phyloP scores from a whole-genome alignment of 768 basidiomycete species.

The Myochromella boudieri region DNA sequence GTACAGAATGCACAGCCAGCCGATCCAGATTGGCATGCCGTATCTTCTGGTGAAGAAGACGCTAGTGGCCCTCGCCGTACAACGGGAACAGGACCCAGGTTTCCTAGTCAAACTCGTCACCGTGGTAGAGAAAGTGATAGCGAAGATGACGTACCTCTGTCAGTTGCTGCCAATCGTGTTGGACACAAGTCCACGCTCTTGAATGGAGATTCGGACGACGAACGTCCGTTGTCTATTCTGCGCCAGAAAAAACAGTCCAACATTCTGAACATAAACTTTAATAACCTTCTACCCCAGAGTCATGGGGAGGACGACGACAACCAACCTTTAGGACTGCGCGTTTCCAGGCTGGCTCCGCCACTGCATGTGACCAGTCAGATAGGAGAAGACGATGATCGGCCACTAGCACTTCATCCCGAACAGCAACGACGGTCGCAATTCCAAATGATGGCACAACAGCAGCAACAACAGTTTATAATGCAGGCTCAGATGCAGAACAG shows the following conservation, averaged over 20 bases:
- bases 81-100: constrained; percentile 58
- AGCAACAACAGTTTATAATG: constrained; percentile 70
- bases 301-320: constrained; percentile 63
- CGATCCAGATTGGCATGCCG: constrained; percentile 43
- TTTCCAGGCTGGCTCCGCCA: constrained; percentile 45
- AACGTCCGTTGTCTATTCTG: constrained; percentile 66
- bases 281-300: constrained; percentile 24
- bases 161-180: constrained; percentile 59
- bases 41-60: constrained; percentile 66
- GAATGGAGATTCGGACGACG: constrained; percentile 61
- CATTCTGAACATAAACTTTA: constrained; percentile 43
- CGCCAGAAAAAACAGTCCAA: constrained; percentile 46
- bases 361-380: constrained; percentile 21
- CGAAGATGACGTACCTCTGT: constrained; percentile 81
- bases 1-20: constrained; percentile 10
- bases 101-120: constrained; percentile 31
- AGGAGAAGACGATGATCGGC: constrained; percentile 67
- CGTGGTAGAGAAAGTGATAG: constrained; percentile 45
- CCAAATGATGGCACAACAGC: constrained; percentile 53
- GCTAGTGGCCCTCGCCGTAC: constrained; percentile 54
- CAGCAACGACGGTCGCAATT: constrained; percentile 77
- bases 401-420: constrained; percentile 73
- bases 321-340: constrained; percentile 68
- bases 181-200: constrained; percentile 39
- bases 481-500: constrained; percentile 74